A percentile compares a stretch with the other conserved stretches of the same genome.
phyloP scores from a whole-genome alignment of 2,329 filamentous ascomycete genomes.

The Fusarium oligoseptatum region DNA sequence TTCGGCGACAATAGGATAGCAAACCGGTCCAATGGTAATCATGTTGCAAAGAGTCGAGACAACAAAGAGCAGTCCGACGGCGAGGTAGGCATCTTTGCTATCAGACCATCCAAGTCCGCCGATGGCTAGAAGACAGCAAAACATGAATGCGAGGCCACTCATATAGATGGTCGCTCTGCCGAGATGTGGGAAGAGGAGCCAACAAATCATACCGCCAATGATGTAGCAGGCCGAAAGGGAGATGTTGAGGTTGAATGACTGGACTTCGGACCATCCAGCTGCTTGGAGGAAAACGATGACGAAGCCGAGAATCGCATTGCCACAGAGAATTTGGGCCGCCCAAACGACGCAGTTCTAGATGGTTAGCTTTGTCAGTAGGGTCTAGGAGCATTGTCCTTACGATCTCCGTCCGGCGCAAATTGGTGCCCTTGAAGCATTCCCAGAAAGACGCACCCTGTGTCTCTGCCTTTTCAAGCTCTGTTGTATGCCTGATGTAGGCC shows the following conservation, averaged over 20 bases:
- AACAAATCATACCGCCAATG: background rate
- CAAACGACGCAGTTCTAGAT: background rate
- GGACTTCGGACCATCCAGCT: background rate
- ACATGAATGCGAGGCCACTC: background rate
- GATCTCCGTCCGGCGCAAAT: background rate
- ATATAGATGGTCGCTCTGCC: background rate
- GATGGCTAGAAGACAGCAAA: background rate
- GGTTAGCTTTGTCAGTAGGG: background rate
- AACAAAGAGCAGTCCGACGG: background rate
- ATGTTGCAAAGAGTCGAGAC: background rate
- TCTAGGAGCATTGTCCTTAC: background rate
- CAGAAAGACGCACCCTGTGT: background rate
- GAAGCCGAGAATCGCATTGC: background rate
- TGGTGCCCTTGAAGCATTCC: background rate
- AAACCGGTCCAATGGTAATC: background rate
- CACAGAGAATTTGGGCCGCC: background rate
- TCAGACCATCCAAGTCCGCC: background rate
- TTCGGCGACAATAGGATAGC: background rate
- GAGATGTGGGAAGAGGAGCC: background rate
- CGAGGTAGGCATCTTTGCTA: background rate
- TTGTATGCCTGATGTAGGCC: background rate
- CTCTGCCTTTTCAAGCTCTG: background rate
- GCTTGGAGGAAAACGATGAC: background rate
- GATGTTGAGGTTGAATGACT: slow-evolving; percentile 5
- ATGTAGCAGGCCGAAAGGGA: background rate